phyloP scores from a whole-genome alignment of 1,284 basidiomycete species.

The Lentinula novae-zelandiae region DNA sequence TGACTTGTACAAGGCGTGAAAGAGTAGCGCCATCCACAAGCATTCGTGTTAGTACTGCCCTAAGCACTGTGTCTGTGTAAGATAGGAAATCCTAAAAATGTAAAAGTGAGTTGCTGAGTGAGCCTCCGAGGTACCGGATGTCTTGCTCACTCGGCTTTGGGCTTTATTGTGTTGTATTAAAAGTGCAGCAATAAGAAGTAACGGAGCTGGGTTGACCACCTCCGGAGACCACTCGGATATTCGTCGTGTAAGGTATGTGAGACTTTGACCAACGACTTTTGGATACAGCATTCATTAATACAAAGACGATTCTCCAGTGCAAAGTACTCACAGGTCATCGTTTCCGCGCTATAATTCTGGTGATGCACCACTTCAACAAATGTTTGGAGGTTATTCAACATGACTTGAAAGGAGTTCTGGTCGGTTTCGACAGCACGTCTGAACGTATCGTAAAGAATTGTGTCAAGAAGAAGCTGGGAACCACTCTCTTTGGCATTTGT shows the following conservation, averaged over 20 bases:
- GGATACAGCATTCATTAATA: background rate
- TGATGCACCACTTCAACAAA: constrained; percentile 55
- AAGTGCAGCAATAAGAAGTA: constrained; percentile 46
- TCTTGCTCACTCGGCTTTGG: constrained; percentile 45
- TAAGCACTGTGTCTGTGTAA: constrained; percentile 54
- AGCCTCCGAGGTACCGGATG: background rate
- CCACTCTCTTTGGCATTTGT: constrained; percentile 30
- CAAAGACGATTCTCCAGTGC: background rate
- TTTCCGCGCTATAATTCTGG: constrained; percentile 42
- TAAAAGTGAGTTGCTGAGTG: background rate
- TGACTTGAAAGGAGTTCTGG: constrained; percentile 39
- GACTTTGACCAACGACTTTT: constrained; percentile 51
- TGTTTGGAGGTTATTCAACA: constrained; percentile 51
- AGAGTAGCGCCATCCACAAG: constrained; percentile 43
- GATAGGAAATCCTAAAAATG: constrained; percentile 50
- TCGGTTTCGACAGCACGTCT: constrained; percentile 47
- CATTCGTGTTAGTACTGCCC: constrained; percentile 48
- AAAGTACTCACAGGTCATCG: constrained; percentile 48
- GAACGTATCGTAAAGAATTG: constrained; percentile 53
- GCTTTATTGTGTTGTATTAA: constrained; percentile 59
- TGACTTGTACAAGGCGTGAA: constrained; percentile 47
- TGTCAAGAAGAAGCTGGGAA: constrained; percentile 41
- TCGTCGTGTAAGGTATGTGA: constrained; percentile 50
- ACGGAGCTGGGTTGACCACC: constrained; percentile 49
- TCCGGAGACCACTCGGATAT: constrained; percentile 48